Evolutionary conservation across 371 early-diverging fungal species (phyloP).

Genomic region (Apophysomyces elegans): DNA sequence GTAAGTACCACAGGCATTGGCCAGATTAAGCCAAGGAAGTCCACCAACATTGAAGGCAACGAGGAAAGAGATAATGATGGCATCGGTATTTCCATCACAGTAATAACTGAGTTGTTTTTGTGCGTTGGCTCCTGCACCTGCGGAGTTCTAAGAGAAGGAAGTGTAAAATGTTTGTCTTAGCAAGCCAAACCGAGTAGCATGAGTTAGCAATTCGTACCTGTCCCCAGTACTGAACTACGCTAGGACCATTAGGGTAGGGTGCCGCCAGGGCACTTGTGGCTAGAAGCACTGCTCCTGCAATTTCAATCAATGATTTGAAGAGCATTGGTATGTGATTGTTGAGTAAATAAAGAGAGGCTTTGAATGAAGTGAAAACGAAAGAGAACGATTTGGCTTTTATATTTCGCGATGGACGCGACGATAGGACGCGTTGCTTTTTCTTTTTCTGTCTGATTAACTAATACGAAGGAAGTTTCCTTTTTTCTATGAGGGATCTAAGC

Average conservation of each 20-base stretch:
- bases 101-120: constrained; percentile 24
- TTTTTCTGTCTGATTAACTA: neutral
- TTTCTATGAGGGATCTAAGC: neutral
- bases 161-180: neutral
- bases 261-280: constrained; percentile 10
- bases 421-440: neutral
- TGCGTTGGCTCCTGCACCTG: constrained; percentile 7
- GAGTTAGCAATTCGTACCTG: constrained; percentile 14
- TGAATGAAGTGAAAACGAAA: constrained; percentile 4
- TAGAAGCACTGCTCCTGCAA: constrained; percentile 10
- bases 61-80: constrained; percentile 23
- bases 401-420: too few relatives aligned
- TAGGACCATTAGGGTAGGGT: constrained; percentile 10
- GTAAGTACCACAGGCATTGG: constrained; percentile 28
- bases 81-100: constrained; percentile 33
- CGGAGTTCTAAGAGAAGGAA: constrained; percentile 18
- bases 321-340: constrained; percentile 1
- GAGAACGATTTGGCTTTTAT: neutral
- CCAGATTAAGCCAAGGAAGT: constrained; percentile 23
- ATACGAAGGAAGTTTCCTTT: constrained; percentile 10
- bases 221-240: constrained; percentile 23
- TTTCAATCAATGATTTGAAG: neutral
- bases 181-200: neutral
- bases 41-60: constrained; percentile 23
- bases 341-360: constrained; percentile 7